Base-by-base conservation (phyloP, 2,329 filamentous ascomycete genomes). In the Sclerotinia borealis region DNA sequence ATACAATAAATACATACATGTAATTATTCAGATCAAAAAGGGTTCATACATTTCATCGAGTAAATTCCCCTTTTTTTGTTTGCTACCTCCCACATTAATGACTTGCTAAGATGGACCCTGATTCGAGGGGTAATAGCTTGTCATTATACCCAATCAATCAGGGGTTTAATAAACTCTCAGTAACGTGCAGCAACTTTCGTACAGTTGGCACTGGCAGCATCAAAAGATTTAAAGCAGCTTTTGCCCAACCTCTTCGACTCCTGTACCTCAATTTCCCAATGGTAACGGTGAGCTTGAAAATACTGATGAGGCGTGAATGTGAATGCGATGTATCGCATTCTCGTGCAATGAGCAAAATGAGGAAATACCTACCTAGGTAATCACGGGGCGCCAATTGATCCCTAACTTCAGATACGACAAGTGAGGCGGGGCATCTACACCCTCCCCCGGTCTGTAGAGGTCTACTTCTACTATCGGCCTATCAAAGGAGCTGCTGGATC, bases 101-200 rank as follows among this genome's bases (percentile, higher is more conserved):
- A 59, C 41, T 27, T 58, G 17, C 39, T 37, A 34, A 61, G 29
- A 61, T 61, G 49, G 59, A 47, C 59, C 59, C 59, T 55, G 49
- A 61, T 61, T 61, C 59, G 59, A 61, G 59, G 59, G 59, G 59
- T 61, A 61, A 47, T 54, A 45, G 48, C 27, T 54, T 55, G n/a
- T 54, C 31, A n/a, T 34, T 19, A 11, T 36, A 19, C 11, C 59
- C 49, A 61, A 61, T 61, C 49, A 47, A 27, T 0, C 59, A 55
- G n/a, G 29, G 59, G 39, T 36, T 10, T 43, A 4, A 4, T 6
- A 25, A 19, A 31, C 25, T 43, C 22, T 25, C 48, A 61, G 47
- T 61, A 55, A 54, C 27, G 49, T 61, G 59, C 59, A 61, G 59
- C 59, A 61, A 45, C 29, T 61, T 61, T 22, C 29, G 59, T 47